Evolutionary conservation across 2,329 filamentous ascomycete genomes (phyloP).

Genomic region (Acrodontium crateriforme): DNA sequence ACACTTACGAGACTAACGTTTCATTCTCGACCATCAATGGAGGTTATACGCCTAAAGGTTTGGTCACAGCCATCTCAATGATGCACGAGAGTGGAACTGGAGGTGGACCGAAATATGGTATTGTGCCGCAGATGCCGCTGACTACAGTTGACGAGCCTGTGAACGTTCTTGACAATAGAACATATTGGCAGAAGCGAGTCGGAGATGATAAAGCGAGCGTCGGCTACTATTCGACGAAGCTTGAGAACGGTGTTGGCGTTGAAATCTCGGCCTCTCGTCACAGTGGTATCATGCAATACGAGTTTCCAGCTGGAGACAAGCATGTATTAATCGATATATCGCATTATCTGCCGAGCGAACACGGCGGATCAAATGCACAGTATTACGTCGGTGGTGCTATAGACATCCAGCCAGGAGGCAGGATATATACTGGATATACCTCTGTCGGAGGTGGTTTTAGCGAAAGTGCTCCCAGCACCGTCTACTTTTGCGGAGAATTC

Average conservation of each 20-base stretch:
- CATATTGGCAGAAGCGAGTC: conserved; percentile 25
- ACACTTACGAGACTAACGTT: conserved; percentile 23
- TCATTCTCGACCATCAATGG: conserved; percentile 27
- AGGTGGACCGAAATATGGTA: conserved; percentile 56
- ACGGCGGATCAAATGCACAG: conserved; percentile 34
- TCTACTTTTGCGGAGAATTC: conserved; percentile 50
- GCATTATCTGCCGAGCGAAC: conserved; percentile 45
- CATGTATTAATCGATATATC: conserved; percentile 49
- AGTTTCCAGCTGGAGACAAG: conserved; percentile 35
- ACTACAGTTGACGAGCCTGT: conserved; percentile 29
- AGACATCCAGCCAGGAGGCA: conserved; percentile 31
- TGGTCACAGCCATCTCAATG: conserved; percentile 29
- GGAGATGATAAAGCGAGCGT: conserved; percentile 35
- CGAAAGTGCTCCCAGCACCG: conserved; percentile 42
- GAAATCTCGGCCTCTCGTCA: conserved; percentile 44
- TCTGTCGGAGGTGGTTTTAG: conserved; percentile 54
- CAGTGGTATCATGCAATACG: conserved; percentile 48
- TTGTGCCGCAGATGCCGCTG: conserved; percentile 38
- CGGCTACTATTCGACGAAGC: conserved; percentile 46
- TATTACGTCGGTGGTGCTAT: conserved; percentile 47
- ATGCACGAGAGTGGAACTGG: conserved; percentile 55
- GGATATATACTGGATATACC: conserved; percentile 43
- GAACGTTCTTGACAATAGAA: conserved; percentile 26
- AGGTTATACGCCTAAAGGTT: conserved; percentile 24
- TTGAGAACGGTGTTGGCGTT: conserved; percentile 42